These are phyloP conservation scores for Nemophila menziesii DNA, from an alignment of 257 asterid species.

Conservation along the genomic window DNA sequence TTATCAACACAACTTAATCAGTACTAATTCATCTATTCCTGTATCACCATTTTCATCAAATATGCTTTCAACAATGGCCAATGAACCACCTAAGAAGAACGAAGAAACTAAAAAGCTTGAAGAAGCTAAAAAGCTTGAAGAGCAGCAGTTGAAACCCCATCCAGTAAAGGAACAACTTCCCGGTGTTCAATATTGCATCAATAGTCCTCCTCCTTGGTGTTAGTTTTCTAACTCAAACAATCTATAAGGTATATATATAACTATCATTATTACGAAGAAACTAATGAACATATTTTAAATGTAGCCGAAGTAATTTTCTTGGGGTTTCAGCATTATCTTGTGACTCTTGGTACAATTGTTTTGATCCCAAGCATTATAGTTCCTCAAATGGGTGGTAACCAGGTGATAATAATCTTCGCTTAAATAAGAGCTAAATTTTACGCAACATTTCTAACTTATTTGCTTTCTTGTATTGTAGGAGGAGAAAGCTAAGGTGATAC, in stretches of 20 bases:
- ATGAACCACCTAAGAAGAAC: conserved; percentile 7
- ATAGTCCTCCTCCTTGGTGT: conserved; percentile 73
- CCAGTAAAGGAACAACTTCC: conserved; percentile 54
- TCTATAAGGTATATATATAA: background rate
- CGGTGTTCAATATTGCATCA: conserved; percentile 57
- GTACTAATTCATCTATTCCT: too few species aligned
- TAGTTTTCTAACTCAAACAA: background rate
- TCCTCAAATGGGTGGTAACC: conserved; percentile 70
- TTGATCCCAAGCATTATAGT: conserved; percentile 51
- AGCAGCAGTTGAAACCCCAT: conserved; percentile 36
- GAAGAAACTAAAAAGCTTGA: too few species aligned
- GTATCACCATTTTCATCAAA: too few species aligned
- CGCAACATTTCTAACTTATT: background rate
- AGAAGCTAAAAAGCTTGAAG: conserved; percentile 10
- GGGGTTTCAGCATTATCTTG: conserved; percentile 74
- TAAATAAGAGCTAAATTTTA: background rate
- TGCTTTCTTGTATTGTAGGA: conserved; percentile 23
- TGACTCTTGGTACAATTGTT: conserved; percentile 53
- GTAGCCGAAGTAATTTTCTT: conserved; percentile 50
- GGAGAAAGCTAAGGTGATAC: conserved; percentile 62
- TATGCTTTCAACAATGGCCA: conserved; percentile 20
- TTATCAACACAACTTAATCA: background rate
- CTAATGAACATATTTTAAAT: conserved; percentile 7
- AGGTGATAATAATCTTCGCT: conserved; percentile 27
- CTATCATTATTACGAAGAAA: background rate